A percentile compares a stretch with the other conserved stretches of the same genome.
These are phyloP conservation scores for Trichoderma afroharzianum DNA, from an alignment of 2,329 filamentous ascomycete species.

Conservation along the genomic window DNA sequence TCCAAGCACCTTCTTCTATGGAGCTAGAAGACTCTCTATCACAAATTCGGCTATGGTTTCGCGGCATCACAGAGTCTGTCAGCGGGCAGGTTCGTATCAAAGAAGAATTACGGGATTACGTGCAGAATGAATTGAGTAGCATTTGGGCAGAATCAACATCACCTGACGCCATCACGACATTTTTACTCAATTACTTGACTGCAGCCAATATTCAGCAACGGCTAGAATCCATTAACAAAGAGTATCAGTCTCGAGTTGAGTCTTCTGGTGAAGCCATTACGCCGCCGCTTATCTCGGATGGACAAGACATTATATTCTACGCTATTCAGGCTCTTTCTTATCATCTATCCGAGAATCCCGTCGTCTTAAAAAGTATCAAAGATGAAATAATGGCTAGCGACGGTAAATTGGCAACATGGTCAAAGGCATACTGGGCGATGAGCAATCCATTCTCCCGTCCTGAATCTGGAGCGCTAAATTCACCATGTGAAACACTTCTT, in stretches of 20 bases:
- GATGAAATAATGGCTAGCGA: background rate
- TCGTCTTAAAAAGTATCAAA: background rate
- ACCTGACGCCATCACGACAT: background rate
- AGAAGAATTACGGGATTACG: background rate
- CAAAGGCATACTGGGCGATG: background rate
- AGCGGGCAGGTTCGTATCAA: background rate
- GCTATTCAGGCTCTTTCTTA: background rate
- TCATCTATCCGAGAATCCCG: background rate
- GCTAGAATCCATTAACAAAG: background rate
- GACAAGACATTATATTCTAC: background rate
- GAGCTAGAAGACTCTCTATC: background rate
- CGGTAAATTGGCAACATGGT: background rate
- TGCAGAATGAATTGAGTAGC: background rate
- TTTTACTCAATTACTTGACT: background rate
- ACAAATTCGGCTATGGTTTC: background rate
- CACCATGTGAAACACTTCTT: background rate
- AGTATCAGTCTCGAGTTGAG: background rate
- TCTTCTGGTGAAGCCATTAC: background rate
- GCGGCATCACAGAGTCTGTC: background rate
- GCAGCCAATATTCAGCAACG: background rate
- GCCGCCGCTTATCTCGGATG: background rate
- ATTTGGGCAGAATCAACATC: background rate
- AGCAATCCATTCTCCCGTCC: background rate
- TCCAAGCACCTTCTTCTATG: background rate
- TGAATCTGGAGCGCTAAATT: background rate